Evolutionary conservation across 768 basidiomycete species (phyloP), one percentile per base, ranked within the genome.

Genomic region (Tremella yokohamensis): DNA sequence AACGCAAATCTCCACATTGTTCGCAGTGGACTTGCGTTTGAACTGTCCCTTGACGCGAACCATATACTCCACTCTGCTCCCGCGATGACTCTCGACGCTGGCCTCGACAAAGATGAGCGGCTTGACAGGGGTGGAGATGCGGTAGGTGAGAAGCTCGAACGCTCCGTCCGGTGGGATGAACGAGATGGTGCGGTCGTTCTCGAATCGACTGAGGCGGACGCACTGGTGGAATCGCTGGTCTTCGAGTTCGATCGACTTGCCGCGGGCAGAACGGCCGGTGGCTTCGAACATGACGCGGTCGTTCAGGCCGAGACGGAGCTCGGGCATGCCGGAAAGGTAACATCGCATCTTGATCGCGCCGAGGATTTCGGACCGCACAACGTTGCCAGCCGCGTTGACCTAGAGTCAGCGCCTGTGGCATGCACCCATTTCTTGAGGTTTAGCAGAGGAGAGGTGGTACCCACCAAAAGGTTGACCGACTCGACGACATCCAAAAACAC

Each of bases 331-430:
- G 8, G 90, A 92, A 1, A 99, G 82, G 75, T 97, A 99, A 75
- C 94, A 98, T 78, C 98, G 98, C 96, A 98, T 98, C 83, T 99
- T 98, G 70, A 99, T 84, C 0, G 92, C 91, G n/a, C 96, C 96
- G 1, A 98, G 80, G 66, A 99, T 98, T 78, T 99, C 96, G 15
- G 90, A 92, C 48, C 96, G 86, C 15, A 98, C 90, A 34, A 99
- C 96, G 70, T 91, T 94, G 37, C 94, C 94, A 63, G 89, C 90
- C 7, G 93, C 87, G 71, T 99, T 99, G 52, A 98, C 92, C 91
- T 94, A 38, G 19, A 61, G 40, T 54, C 26, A n/a, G 40, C 29
- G 37, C 13, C 7, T 25, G 13, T 16, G 13, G 26, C 15, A 40
- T 4, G 24, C n/a, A n/a, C n/a, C n/a, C n/a, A n/a, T n/a, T n/a